These are phyloP conservation scores for Canna indica DNA, from an alignment of 176 grass and related monocot species.

Conservation along the genomic window DNA sequence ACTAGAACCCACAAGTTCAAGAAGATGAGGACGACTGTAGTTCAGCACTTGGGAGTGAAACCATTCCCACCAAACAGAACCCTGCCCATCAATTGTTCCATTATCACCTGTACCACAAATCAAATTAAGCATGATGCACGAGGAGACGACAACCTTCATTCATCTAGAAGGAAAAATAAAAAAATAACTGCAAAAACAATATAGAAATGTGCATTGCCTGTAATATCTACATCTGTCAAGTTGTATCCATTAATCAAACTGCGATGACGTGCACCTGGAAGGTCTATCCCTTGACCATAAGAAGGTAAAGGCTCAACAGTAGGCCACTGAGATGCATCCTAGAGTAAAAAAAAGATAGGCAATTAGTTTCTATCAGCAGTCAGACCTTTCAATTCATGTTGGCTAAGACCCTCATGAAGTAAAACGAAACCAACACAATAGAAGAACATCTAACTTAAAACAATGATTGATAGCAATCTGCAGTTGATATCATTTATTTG, in stretches of 20 bases:
- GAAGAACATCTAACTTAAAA: too few species aligned
- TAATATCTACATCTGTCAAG: slow-evolving; percentile 76
- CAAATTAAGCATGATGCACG: background rate
- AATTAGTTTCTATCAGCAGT: background rate
- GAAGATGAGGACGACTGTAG: slow-evolving; percentile 78
- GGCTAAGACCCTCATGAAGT: too few species aligned
- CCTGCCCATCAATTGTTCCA: slow-evolving; percentile 78
- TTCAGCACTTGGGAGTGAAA: slow-evolving; percentile 48
- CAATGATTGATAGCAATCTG: too few species aligned
- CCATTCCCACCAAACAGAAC: slow-evolving; percentile 87
- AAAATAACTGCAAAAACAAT: too few species aligned
- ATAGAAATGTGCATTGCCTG: too few species aligned
- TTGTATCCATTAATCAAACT: slow-evolving; percentile 84
- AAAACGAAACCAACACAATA: too few species aligned
- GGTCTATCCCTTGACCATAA: slow-evolving; percentile 78
- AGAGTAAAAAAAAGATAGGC: background rate
- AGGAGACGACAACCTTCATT: background rate
- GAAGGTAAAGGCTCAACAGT: slow-evolving; percentile 85
- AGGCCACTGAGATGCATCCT: slow-evolving; percentile 85
- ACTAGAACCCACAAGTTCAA: slow-evolving; percentile 60
- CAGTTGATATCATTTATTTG: too few species aligned
- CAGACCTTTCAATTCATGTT: too few species aligned
- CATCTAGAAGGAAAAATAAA: slow-evolving; percentile 4
- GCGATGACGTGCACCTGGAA: slow-evolving; percentile 56
- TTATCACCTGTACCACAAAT: slow-evolving; percentile 41